phyloP scores from a whole-genome alignment of 1,284 basidiomycete genomes.

The Rhodotorula sp. region DNA sequence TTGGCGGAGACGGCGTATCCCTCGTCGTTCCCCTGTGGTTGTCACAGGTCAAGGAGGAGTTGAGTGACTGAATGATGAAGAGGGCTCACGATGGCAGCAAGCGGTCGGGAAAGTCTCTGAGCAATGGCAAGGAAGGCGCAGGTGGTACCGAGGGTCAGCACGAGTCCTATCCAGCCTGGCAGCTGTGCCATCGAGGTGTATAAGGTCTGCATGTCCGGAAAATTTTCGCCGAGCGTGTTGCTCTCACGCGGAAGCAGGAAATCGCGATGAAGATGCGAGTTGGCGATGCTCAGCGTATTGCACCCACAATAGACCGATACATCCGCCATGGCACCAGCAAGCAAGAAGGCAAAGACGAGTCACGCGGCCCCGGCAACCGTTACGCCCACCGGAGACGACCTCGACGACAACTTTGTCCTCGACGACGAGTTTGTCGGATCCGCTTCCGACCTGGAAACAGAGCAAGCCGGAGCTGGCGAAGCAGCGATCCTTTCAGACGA shows the following conservation, averaged over 20 bases:
- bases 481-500: slow-evolving; percentile 11
- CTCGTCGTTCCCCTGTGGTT: slow-evolving; percentile 26
- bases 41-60: neutral
- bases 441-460: slow-evolving; percentile 55
- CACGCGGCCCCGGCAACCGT: neutral
- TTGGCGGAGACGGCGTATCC: slow-evolving; percentile 20
- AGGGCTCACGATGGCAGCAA: slow-evolving; percentile 16
- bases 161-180: slow-evolving; percentile 4
- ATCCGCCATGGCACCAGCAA: slow-evolving; percentile 4
- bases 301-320: neutral
- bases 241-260: too few relatives aligned
- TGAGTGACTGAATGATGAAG: slow-evolving; percentile 2
- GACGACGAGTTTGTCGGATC: slow-evolving; percentile 65
- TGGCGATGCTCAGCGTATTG: too few relatives aligned
- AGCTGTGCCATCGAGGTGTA: neutral
- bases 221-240: too few relatives aligned
- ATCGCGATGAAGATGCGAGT: too few relatives aligned
- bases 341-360: slow-evolving; percentile 4
- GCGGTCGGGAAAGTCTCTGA: slow-evolving; percentile 3
- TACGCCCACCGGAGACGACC: slow-evolving; percentile 60
- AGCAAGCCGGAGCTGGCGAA: neutral
- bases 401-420: slow-evolving; percentile 72
- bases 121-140: neutral
- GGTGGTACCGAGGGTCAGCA: neutral
- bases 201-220: too few relatives aligned